Evolutionary conservation across 129 eudicot genomes (phyloP).

Genomic region (Chrysanthemum lavandulifolium): DNA sequence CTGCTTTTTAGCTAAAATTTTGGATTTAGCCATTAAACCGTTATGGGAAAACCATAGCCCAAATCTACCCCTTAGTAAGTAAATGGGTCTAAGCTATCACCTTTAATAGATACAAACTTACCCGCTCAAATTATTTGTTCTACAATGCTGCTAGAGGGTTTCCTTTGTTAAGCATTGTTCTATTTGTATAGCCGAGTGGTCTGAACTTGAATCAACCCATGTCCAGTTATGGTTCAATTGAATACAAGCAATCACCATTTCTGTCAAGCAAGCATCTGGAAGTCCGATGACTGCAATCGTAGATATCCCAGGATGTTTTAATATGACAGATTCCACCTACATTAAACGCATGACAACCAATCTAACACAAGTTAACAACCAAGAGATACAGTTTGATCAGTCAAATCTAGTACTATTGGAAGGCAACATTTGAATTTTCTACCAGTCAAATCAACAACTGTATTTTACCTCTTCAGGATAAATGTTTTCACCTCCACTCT

Average conservation of each 20-base stretch:
- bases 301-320: conserved; percentile 75
- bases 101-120: conserved; percentile 17
- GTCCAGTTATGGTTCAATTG: conserved; percentile 53
- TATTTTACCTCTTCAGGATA: conserved; percentile 84
- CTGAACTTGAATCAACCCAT: conserved; percentile 38
- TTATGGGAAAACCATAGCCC: too few relatives aligned
- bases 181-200: conserved; percentile 18
- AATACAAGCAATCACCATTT: conserved; percentile 81
- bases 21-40: too few relatives aligned
- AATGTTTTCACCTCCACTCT: conserved; percentile 92
- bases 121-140: conserved; percentile 61
- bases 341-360: background rate
- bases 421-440: too few relatives aligned
- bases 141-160: conserved; percentile 63
- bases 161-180: conserved; percentile 38
- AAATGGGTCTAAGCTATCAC: background rate
- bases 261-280: conserved; percentile 63
- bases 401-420: too few relatives aligned
- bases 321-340: conserved; percentile 66
- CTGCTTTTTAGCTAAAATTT: too few relatives aligned
- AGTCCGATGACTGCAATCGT: conserved; percentile 59
- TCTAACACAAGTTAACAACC: background rate
- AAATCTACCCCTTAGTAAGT: background rate
- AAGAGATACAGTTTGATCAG: conserved; percentile 3
- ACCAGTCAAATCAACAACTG: background rate